Percentiles rank a stretch among this genome's conserved stretches.
Evolutionary conservation across 768 basidiomycete species (phyloP).

Genomic region (Auricularia cornea): DNA sequence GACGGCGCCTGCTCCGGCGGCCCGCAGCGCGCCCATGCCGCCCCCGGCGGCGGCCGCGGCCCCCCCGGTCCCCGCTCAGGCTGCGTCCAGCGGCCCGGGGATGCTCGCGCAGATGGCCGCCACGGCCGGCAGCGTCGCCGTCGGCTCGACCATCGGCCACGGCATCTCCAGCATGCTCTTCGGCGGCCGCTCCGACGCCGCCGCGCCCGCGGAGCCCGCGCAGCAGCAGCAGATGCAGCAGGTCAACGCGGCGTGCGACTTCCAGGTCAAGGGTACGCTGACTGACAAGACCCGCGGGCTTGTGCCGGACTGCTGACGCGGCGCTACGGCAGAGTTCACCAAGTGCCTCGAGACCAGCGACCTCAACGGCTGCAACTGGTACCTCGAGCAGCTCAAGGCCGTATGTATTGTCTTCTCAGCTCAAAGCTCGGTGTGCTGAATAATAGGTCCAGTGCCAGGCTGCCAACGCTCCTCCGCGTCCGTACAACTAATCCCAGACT

Average conservation of each 20-base stretch:
- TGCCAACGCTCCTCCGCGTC: not conserved
- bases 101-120: constrained; percentile 81
- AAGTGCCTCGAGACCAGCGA: constrained; percentile 78
- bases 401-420: constrained; percentile 36
- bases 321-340: constrained; percentile 56
- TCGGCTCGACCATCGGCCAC: constrained; percentile 83
- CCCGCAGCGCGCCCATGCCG: constrained; percentile 33
- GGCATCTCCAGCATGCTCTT: constrained; percentile 89
- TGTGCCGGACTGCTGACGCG: constrained; percentile 1
- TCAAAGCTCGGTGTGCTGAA: not conserved
- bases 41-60: constrained; percentile 21
- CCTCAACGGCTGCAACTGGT: constrained; percentile 73
- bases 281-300: not conserved
- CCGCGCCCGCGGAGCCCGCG: constrained; percentile 35
- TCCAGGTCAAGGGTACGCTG: constrained; percentile 67
- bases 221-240: constrained; percentile 33
- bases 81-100: constrained; percentile 41
- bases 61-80: constrained; percentile 25
- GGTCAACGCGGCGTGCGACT: constrained; percentile 50
- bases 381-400: constrained; percentile 81
- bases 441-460: constrained; percentile 2
- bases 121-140: constrained; percentile 82
- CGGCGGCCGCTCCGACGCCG: constrained; percentile 45
- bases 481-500: not conserved
- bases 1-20: constrained; percentile 37